Base-by-base conservation (phyloP, 2,329 filamentous ascomycete genomes). In the Aulographum hederae region DNA sequence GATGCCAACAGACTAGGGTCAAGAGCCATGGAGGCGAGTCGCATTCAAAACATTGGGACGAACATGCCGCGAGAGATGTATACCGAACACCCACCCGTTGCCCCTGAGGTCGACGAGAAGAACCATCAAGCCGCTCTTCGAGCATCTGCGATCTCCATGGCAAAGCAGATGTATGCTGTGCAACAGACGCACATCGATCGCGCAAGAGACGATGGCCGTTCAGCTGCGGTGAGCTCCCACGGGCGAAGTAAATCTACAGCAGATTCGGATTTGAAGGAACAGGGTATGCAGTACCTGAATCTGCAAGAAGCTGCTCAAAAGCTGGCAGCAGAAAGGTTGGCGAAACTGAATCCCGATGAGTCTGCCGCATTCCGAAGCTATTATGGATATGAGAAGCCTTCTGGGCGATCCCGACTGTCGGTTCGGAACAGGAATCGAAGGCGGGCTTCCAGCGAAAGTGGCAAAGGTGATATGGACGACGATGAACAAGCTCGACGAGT, bases 261-360 rank as follows among this genome's bases (percentile, higher is more conserved):
- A 39, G 47, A 25, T 40, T 47, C 33, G 43, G 46, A 35, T n/a
- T n/a, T 37, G 55, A 51, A 38, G 26, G 8, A 8, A 6, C 8
- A 10, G 16, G 48, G 48, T 14, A 46, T 62, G 47, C 51, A 51
- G 18, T 63, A 63, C 36, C 57, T 71, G 38, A 76, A 72, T 38
- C 62, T 94, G 2, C 82, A 94, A 47, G 82, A 92, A 45, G 76
- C 78, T 4, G 86, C 86, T 1, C 82, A 89, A 45, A 84, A 75
- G 45, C 68, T 89, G 33, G 85, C 86, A 0, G 73, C 85, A 35
- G 79, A 91, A 49, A 73, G 84, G 21, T 60, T 94, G 16, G 70
- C 79, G 4, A 86, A 77, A 47, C 70, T 94, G 36, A 67, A 78
- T 34, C 32, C 35, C 17, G 75, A 85, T 32, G 64, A 70, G 38